These are phyloP conservation scores for Bruguiera sexangula DNA, from an alignment of 345 rosid species.

Conservation along the genomic window DNA sequence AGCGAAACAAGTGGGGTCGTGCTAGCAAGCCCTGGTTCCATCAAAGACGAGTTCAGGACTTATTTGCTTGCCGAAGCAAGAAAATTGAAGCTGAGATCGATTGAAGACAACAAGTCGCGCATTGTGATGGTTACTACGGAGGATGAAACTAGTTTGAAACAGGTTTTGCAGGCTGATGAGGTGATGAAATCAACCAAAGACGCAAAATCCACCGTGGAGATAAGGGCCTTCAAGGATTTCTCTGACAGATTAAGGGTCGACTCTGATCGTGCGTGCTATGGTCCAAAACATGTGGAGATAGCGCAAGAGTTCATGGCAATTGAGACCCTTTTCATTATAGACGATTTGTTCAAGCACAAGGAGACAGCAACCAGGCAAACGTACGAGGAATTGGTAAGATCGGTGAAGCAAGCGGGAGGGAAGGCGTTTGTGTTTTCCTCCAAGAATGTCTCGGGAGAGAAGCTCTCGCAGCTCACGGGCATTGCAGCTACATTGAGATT, in stretches of 20 bases:
- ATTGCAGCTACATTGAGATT: conserved; percentile 6
- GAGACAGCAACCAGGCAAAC: conserved; percentile 5
- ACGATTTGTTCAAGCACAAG: conserved; percentile 8
- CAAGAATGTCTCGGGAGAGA: conserved; percentile 11
- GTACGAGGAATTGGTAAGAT: conserved; percentile 12
- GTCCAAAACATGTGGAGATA: conserved; percentile 7
- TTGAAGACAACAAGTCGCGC: conserved; percentile 10
- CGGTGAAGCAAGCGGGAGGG: conserved; percentile 20
- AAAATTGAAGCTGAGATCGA: conserved; percentile 9
- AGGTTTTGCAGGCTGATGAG: background rate
- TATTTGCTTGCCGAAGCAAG: conserved; percentile 8
- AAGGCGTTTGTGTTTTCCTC: conserved; percentile 9
- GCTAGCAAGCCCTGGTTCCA: conserved; percentile 9
- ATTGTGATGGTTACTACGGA: conserved; percentile 2
- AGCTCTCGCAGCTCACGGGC: conserved; percentile 7
- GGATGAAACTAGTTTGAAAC: background rate
- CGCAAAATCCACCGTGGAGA: conserved; percentile 10
- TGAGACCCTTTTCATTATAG: conserved; percentile 17
- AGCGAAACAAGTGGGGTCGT: background rate
- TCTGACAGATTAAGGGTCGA: background rate
- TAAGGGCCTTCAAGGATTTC: conserved; percentile 14
- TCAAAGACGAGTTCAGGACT: conserved; percentile 5
- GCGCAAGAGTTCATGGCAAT: conserved; percentile 13
- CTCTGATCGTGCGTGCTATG: conserved; percentile 18
- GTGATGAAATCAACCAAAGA: conserved; percentile 15